These are phyloP conservation scores for Cercospora brassicicola DNA, from an alignment of 2,329 filamentous ascomycete genomes.

Conservation along the genomic window DNA sequence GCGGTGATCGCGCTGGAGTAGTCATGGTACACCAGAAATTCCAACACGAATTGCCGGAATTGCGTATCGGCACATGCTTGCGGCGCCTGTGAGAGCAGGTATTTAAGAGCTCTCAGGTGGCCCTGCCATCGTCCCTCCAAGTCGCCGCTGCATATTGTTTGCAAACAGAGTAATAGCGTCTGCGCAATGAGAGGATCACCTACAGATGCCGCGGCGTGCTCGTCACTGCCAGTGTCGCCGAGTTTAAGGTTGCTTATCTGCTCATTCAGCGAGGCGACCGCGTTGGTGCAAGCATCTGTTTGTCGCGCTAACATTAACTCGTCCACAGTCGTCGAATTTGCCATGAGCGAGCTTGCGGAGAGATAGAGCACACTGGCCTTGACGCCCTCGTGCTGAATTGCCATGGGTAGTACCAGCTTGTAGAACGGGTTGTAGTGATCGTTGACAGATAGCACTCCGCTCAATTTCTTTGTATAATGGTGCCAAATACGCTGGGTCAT, in stretches of 20 bases:
- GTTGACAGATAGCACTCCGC: conserved; percentile 75
- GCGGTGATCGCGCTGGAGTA: conserved; percentile 60
- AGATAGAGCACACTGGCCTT: conserved; percentile 90
- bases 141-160: conserved; percentile 62
- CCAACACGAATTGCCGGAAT: conserved; percentile 69
- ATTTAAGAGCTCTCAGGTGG: conserved; percentile 74
- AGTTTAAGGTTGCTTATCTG: conserved; percentile 18
- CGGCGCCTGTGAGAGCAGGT: conserved; percentile 63
- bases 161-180: conserved; percentile 60
- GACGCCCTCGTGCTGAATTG: conserved; percentile 73
- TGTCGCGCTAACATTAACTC: conserved; percentile 54
- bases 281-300: conserved; percentile 54
- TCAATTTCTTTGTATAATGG: conserved; percentile 78
- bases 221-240: background rate
- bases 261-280: conserved; percentile 33
- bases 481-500: conserved; percentile 79
- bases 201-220: conserved; percentile 39
- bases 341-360: conserved; percentile 71
- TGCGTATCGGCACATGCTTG: conserved; percentile 53
- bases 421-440: conserved; percentile 83
- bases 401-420: conserved; percentile 78
- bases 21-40: conserved; percentile 83
- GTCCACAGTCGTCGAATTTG: conserved; percentile 36
- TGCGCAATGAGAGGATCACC: conserved; percentile 60
- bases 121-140: conserved; percentile 55